These are phyloP conservation scores for Mortierella claussenii DNA, from an alignment of 192 early-diverging fungal genomes.

Conservation along the genomic window DNA sequence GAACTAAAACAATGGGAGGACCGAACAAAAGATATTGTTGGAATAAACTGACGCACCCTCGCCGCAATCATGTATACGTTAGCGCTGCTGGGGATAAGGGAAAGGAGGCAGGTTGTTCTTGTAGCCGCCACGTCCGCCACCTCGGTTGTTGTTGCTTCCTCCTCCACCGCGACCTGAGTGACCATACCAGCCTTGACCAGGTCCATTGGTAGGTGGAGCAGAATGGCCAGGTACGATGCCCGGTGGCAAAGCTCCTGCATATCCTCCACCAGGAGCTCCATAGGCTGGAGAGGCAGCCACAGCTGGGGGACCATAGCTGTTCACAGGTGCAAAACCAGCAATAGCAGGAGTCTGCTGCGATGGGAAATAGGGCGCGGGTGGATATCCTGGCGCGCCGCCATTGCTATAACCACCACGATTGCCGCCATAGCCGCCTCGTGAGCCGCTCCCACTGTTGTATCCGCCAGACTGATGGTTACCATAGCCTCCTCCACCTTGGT, in stretches of 20 bases:
- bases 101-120: constrained; percentile 43
- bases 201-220: constrained; percentile 4
- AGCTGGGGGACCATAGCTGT: constrained; percentile 37
- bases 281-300: constrained; percentile 5
- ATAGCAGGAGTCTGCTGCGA: constrained; percentile 10
- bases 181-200: constrained; percentile 39
- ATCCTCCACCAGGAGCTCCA: constrained; percentile 19
- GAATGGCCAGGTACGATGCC: constrained; percentile 34
- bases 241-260: constrained; percentile 26
- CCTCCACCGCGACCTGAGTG: constrained; percentile 18
- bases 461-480: constrained; percentile 18
- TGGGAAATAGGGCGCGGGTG: constrained; percentile 18
- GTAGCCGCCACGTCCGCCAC: constrained; percentile 20
- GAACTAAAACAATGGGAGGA: too few relatives aligned
- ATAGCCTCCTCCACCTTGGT: constrained; percentile 26
- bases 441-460: constrained; percentile 12
- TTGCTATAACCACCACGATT: constrained; percentile 36
- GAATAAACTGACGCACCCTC: too few relatives aligned
- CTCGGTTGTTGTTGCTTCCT: neutral
- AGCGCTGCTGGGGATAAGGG: constrained; percentile 44
- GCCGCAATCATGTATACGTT: too few relatives aligned
- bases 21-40: too few relatives aligned
- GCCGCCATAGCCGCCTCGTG: constrained; percentile 21
- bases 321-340: constrained; percentile 42
- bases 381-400: constrained; percentile 8